Evolutionary conservation across 805 yeast genomes (phyloP), one percentile per base, ranked within the genome.

Genomic region (Wickerhamiella allomyrinae): DNA sequence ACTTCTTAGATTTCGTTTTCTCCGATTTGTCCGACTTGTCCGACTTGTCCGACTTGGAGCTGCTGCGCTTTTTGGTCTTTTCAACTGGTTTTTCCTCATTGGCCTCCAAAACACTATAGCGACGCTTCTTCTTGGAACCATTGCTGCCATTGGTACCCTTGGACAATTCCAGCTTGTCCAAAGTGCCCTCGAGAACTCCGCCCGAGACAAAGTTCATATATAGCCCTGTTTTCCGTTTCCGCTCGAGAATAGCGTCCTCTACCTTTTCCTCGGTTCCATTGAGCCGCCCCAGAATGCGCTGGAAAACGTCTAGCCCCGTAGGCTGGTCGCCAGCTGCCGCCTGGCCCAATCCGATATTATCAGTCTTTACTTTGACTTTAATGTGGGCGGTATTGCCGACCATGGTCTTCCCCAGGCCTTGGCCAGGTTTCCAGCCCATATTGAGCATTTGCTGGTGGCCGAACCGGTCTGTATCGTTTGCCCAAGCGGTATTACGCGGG

Each of bases 401-500:
- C 34, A 74, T 70, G 3, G 91, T 77, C 15, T 73, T 58, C 2
- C 98, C 98, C 17, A 89, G 69, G 7, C 97, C 97, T 47, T 67
- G 65, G 15, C 98, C 98, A 2, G 94, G 94, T 41, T 67, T 70
- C 98, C 98, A 89, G 14, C 98, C 98, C 56, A 78, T 66, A 50
- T 74, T 78, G 47, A 76, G 76, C 46, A 89, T 60, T 59, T 86
- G 86, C 54, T 79, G 74, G 58, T 82, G 95, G 0, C 98, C 98
- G 55, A 89, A 89, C 40, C 95, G 64, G 3, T 45, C 46, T 20
- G 50, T 57, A 47, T 65, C 83, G 56, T 85, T 85, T 20, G 95
- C 79, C 98, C 98, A 89, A 47, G 76, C 73, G 1, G 95, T 87
- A 56, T 89, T 89, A 56, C 97, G 68, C 14, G 98, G 98, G 63